phyloP scores from a whole-genome alignment of 768 basidiomycete species.

The Rhodotorula babjevae region DNA sequence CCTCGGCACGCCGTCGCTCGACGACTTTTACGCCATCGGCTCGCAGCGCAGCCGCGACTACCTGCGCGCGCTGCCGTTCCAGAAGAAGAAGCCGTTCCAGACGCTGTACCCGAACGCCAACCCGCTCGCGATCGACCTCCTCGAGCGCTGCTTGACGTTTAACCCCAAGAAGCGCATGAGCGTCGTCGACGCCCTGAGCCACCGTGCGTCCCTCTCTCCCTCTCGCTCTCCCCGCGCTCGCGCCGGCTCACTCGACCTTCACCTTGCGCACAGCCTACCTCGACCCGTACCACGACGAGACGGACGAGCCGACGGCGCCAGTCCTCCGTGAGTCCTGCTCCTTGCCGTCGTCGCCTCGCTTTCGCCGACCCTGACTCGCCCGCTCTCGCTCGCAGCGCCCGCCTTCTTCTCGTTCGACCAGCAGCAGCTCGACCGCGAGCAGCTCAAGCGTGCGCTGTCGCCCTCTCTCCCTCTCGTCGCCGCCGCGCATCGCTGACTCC shows the following conservation, averaged over 20 bases:
- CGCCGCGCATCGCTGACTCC: background rate
- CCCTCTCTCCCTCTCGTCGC: background rate
- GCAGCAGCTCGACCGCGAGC: conserved; percentile 92
- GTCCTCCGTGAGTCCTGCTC: conserved; percentile 62
- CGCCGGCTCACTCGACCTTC: background rate
- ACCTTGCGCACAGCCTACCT: conserved; percentile 15
- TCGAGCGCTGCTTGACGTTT: conserved; percentile 77
- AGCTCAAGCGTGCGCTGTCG: conserved; percentile 60
- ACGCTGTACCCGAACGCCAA: conserved; percentile 65
- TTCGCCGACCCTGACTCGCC: background rate
- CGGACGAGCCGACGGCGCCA: conserved; percentile 91
- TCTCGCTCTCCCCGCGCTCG: conserved; percentile 38
- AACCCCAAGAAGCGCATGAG: conserved; percentile 96
- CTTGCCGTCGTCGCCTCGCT: too few species aligned
- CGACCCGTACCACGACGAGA: conserved; percentile 69
- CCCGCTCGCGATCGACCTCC: conserved; percentile 65
- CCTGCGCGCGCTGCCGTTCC: conserved; percentile 88
- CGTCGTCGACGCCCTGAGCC: conserved; percentile 88
- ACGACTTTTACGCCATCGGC: conserved; percentile 96
- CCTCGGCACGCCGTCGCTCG: conserved; percentile 90
- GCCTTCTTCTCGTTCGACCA: conserved; percentile 98
- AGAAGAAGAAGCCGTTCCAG: conserved; percentile 75
- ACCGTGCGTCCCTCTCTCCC: conserved; percentile 49
- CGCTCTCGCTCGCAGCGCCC: conserved; percentile 47
- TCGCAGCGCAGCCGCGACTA: conserved; percentile 88